Conservation (phyloP, 2,329 filamentous ascomycete genomes). For the Colletotrichum australisinense region DNA sequence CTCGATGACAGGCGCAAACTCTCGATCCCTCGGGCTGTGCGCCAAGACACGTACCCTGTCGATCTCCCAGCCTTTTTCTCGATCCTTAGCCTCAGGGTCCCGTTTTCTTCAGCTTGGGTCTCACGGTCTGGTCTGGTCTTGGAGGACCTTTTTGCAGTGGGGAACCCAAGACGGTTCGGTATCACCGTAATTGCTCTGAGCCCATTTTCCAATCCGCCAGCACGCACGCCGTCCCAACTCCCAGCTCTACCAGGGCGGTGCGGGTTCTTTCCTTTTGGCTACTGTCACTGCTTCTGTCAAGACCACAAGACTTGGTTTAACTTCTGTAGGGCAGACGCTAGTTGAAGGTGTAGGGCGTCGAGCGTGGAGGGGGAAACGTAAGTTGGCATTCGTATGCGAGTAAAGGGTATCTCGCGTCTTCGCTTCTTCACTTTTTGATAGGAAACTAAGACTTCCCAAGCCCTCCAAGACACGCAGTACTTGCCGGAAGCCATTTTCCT, state of each 20-base stretch:
- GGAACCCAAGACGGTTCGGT: not conserved
- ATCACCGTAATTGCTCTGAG: not conserved
- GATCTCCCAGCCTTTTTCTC: conserved; percentile 4
- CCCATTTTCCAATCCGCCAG: not conserved
- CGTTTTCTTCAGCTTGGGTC: conserved; percentile 21
- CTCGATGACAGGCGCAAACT: conserved; percentile 30
- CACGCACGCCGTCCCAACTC: conserved; percentile 12
- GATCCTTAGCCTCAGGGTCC: conserved; percentile 10
- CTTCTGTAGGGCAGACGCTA: not conserved
- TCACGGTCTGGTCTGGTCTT: not conserved
- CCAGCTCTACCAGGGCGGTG: not conserved
- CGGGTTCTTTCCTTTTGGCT: not conserved
- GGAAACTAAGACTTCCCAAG: not conserved
- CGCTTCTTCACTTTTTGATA: conserved; percentile 3
- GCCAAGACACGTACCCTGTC: not conserved
- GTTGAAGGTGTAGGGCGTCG: not conserved
- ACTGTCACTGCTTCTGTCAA: not conserved
- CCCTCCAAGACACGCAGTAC: not conserved
- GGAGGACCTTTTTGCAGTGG: not conserved
- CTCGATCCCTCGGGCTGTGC: conserved; percentile 22
- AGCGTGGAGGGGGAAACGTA: not conserved
- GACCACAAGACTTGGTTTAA: not conserved
- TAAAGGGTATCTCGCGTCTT: conserved; percentile 12
- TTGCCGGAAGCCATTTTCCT: not conserved
- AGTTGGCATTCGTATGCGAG: not conserved